Percentiles rank a stretch among this genome's conserved stretches.
Conservation (phyloP, 1,139 yeast species). For the Taphrina pruni region DNA sequence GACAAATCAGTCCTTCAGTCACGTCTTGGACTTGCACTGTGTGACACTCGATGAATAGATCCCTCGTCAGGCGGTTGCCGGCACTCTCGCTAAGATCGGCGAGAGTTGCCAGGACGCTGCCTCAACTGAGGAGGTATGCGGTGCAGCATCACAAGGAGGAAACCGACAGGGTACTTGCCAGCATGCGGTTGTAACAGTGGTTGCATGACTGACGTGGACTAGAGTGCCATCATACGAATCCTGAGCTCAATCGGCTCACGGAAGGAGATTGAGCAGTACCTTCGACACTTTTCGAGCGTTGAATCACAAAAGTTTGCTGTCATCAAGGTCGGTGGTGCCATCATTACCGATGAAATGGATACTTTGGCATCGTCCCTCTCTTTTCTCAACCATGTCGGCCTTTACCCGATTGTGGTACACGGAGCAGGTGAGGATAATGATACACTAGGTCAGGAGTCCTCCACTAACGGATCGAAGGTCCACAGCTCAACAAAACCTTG, state of each 20-base stretch:
- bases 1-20: not conserved
- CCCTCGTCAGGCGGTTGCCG: slow-evolving; percentile 19
- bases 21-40: not conserved
- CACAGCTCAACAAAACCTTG: slow-evolving; percentile 91
- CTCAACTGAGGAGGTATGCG: slow-evolving; percentile 7
- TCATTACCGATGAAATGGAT: slow-evolving; percentile 89
- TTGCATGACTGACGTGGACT: not conserved
- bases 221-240: slow-evolving; percentile 67
- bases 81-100: slow-evolving; percentile 15
- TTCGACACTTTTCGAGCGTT: slow-evolving; percentile 94
- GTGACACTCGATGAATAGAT: slow-evolving; percentile 24
- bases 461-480: slow-evolving; percentile 55
- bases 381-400: slow-evolving; percentile 93
- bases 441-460: not conserved
- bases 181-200: too few relatives aligned
- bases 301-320: slow-evolving; percentile 89
- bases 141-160: slow-evolving; percentile 40
- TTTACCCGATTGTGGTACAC: slow-evolving; percentile 93
- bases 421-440: slow-evolving; percentile 67
- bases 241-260: slow-evolving; percentile 95
- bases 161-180: slow-evolving; percentile 28
- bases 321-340: slow-evolving; percentile 98
- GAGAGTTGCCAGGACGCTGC: not conserved
- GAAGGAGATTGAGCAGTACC: slow-evolving; percentile 95
- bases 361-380: slow-evolving; percentile 96